Evolutionary conservation across 768 basidiomycete genomes (phyloP), one percentile per base, ranked within the genome.

Genomic region (Amyloporia xantha): DNA sequence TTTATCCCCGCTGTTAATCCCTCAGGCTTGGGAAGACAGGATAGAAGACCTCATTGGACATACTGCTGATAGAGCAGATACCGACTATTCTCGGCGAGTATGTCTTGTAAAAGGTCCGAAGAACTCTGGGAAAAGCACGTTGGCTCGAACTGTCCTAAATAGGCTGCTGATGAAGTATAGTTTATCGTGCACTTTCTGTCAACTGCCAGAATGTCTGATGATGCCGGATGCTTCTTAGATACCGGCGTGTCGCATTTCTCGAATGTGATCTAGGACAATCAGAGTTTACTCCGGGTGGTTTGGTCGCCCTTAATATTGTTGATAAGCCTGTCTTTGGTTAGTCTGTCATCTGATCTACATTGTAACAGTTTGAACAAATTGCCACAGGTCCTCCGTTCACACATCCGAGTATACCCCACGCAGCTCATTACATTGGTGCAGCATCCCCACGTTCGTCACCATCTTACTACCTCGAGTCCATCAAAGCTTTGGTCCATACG

Each of bases 181-280:
- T 51, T 10, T 20, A 9, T n/a, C 15, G 9, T 39, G 38, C 15
- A 39, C 6, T 21, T 39, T 39, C 10, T 13, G 15, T 9, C 9
- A 39, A 13, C 20, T n/a, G 15, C 9, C 38, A 21, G 12, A 13
- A 21, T 6, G 33, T 7, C 38, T 39, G 38, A 39, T 39, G 15
- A 5, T 47, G n/a, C 39, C 51, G 43, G 42, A 20, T 11, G 23
- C 9, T 10, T 12, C 13, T 23, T 30, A 91, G 86, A 24, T 90
- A 89, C 67, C 71, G 73, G 20, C 74, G 74, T n/a, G 91, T 97
- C 2, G 94, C 92, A 0, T 96, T 79, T 62, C 75, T 99, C 6
- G 95, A 98, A 62, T 90, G 88, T 51, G 95, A 99, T 66, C 58
- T 90, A 3, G 95, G 95, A 15, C 95, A 99, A 66, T 86, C 91